Percentiles rank a stretch among this genome's conserved stretches.
These are phyloP conservation scores for Coniochaeta sp. DNA, from an alignment of 2,329 filamentous ascomycete genomes.

Conservation along the genomic window DNA sequence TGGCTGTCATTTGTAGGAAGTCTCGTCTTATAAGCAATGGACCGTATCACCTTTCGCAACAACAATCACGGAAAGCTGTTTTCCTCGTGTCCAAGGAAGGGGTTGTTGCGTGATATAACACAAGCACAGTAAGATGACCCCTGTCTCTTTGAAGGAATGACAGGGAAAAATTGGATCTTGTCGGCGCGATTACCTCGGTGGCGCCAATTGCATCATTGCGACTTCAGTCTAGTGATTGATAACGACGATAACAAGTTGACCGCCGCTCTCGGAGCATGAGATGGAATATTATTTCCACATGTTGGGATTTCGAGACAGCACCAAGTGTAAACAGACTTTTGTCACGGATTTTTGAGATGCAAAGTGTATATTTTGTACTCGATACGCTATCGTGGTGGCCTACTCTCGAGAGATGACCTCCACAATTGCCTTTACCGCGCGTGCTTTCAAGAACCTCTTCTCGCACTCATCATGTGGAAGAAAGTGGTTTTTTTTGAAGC, in stretches of 20 bases:
- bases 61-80: neutral
- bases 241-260: neutral
- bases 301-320: no score
- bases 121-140: neutral
- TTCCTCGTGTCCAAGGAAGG: neutral
- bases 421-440: neutral
- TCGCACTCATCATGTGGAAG: neutral
- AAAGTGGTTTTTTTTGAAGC: slow-evolving; percentile 2
- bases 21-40: neutral
- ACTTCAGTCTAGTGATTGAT: neutral
- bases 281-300: neutral
- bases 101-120: neutral
- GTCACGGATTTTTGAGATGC: no score
- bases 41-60: neutral
- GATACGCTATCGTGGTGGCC: no score
- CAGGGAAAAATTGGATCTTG: neutral
- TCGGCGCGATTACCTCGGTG: neutral
- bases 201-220: neutral
- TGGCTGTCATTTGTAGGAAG: neutral
- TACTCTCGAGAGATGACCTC: no score
- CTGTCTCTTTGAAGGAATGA: neutral
- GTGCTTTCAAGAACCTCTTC: neutral
- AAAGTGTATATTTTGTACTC: no score
- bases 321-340: no score
- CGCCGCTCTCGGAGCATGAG: neutral